Evolutionary conservation across 768 basidiomycete species (phyloP), one percentile per base, ranked within the genome.

Genomic region (Tremella fuciformis): DNA sequence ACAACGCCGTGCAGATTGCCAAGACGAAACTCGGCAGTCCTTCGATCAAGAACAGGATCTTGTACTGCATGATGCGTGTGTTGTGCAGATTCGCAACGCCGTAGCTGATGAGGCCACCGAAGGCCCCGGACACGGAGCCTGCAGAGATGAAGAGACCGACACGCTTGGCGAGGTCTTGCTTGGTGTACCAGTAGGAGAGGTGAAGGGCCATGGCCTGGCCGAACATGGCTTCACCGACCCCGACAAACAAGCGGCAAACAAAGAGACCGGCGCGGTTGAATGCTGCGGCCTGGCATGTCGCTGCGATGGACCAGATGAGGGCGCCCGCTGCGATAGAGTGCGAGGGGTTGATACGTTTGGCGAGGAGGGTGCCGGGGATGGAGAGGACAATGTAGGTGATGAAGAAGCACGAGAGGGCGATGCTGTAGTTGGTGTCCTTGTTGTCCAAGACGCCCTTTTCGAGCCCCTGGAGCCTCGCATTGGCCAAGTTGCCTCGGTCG

Each of bases 31-130:
- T 71, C 0, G 79, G 79, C 34, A 54, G 52, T 6, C 79, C 78
- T 60, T 79, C 78, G 61, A 80, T 76, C 44, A 80, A 66, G 72
- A 80, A 80, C 7, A 80, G 74, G 53, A 79, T 77, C 7, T 71
- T 46, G 70, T 71, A 76, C 57, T 66, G 62, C 0, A 55, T 64
- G 46, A 76, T 68, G 13, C 50, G 37, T 0, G 70, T 49, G 48
- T 67, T 21, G 8, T 67, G 55, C 54, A 80, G 77, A 34, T 56
- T 58, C 1, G 52, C 47, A 0, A 63, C 67, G 26, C 70, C 74
- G 54, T 61, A 77, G 3, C 66, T 48, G 58, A 76, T 68, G 26
- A 77, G 58, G 51, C 76, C 76, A 25, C 72, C 72, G 44, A 77
- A 74, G 1, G 75, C 74, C 21, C 76, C 74, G 2, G 75, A 60